Evolutionary conservation across 768 basidiomycete genomes (phyloP), one percentile per base, ranked within the genome.

Genomic region (Serpula lacrymans): DNA sequence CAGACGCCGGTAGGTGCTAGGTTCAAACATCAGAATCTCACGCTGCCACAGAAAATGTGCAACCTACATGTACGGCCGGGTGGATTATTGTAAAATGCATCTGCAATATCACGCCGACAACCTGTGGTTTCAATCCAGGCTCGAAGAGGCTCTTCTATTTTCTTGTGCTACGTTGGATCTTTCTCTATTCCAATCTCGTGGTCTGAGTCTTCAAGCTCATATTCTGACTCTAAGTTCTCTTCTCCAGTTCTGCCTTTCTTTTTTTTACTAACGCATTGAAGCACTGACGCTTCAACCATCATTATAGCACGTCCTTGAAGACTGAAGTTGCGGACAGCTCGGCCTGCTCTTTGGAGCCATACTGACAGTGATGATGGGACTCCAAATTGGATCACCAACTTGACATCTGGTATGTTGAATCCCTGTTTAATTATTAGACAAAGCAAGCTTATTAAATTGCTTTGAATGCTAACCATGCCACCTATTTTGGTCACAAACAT

Each of bases 1-100:
- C 55, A 58, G 6, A 17, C 18, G 11, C 46, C 50, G 5, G 51
- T 55, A 5, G 49, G 49, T 40, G 18, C 41, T 45, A n/a, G n/a
- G n/a, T n/a, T n/a, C n/a, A n/a, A 6, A 30, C 17, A 21, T 42
- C 21, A 33, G 34, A 3, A 29, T 38, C 22, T n/a, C n/a, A n/a
- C 27, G n/a, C 27, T 33, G 31, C 31, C 14, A 14, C 7, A 6
- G 23, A 41, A 41, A 6, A n/a, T 30, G 9, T 21, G 21, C 2
- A 33, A 14, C 40, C 23, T 45, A 66, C 63, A 17, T 47, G 42
- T 20, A 12, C 39, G 37, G 3, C 34, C 24, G 2, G 47, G 44
- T 8, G 58, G 65, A 41, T 67, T 68, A n/a, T 52, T 29, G 37
- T 65, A 71, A 34, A 63, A 59, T 23, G 45, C 33, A 45, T 66